phyloP scores from a whole-genome alignment of 257 asterid species.

The Asclepias syriaca region DNA sequence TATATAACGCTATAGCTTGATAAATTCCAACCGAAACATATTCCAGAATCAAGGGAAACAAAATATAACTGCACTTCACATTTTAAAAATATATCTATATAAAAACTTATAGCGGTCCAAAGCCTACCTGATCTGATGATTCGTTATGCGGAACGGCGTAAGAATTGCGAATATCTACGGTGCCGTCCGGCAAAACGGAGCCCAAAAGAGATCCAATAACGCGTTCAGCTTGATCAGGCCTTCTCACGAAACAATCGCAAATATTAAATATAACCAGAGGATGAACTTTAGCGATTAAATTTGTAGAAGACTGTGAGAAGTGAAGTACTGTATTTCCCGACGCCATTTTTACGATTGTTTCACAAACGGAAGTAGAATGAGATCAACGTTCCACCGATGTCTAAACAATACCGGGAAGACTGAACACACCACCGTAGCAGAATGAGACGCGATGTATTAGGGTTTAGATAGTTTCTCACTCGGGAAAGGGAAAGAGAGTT shows the following conservation, averaged over 20 bases:
- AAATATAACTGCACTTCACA: background rate
- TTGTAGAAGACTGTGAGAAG: constrained; percentile 46
- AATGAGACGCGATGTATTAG: background rate
- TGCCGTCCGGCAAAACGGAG: constrained; percentile 82
- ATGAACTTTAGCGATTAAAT: constrained; percentile 66
- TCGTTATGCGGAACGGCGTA: constrained; percentile 94
- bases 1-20: background rate
- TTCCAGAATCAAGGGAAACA: background rate
- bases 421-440: background rate
- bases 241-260: constrained; percentile 76
- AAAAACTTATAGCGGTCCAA: background rate
- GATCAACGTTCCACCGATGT: background rate
- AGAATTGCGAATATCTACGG: constrained; percentile 78
- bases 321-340: constrained; percentile 60
- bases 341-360: constrained; percentile 30
- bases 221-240: constrained; percentile 92
- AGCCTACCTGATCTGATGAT: constrained; percentile 74
- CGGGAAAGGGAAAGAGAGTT: background rate
- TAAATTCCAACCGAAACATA: background rate
- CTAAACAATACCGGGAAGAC: background rate
- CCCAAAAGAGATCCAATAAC: constrained; percentile 94
- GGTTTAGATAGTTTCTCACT: background rate
- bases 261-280: constrained; percentile 83
- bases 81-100: too few relatives aligned
- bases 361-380: background rate